These are phyloP conservation scores for Ampelomyces quisqualis DNA, from an alignment of 2,329 filamentous ascomycete genomes.

Conservation along the genomic window DNA sequence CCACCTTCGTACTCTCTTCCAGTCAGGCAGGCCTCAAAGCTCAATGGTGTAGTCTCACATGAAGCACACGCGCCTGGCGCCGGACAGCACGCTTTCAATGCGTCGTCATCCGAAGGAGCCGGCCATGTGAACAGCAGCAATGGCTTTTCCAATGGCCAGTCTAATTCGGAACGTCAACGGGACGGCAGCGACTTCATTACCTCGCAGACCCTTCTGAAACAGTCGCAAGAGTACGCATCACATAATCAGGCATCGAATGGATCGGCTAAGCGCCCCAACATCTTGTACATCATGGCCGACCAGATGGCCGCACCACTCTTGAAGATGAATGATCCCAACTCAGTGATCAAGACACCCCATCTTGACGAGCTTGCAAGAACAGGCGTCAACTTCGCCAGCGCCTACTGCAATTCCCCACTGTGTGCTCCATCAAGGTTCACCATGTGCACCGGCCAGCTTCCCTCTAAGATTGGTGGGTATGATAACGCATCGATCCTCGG, in stretches of 20 bases:
- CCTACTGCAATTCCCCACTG: slow-evolving; percentile 90
- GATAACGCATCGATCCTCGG: slow-evolving; percentile 86
- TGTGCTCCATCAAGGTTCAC: slow-evolving; percentile 92
- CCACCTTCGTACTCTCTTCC: slow-evolving; percentile 14
- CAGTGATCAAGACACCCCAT: slow-evolving; percentile 89
- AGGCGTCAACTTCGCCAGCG: slow-evolving; percentile 88
- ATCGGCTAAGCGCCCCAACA: slow-evolving; percentile 61
- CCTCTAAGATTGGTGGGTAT: slow-evolving; percentile 87
- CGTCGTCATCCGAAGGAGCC: slow-evolving; percentile 9
- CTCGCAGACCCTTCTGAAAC: slow-evolving; percentile 28
- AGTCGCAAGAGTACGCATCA: slow-evolving; percentile 29
- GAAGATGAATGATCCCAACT: slow-evolving; percentile 86
- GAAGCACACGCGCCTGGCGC: slow-evolving; percentile 27
- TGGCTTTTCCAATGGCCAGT: slow-evolving; percentile 14
- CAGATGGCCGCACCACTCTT: slow-evolving; percentile 88
- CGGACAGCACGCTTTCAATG: slow-evolving; percentile 15
- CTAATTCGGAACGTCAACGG: slow-evolving; percentile 12
- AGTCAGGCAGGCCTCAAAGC: slow-evolving; percentile 20
- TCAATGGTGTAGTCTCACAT: slow-evolving; percentile 20
- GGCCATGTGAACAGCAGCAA: slow-evolving; percentile 16
- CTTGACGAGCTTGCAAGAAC: slow-evolving; percentile 78
- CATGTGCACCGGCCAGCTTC: slow-evolving; percentile 88
- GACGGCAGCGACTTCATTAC: slow-evolving; percentile 27
- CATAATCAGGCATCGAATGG: slow-evolving; percentile 11
- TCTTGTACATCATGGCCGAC: slow-evolving; percentile 95